These are phyloP conservation scores for Cylindrotheca fusiformis DNA, from an alignment of 108 stramenopile genomes.

Conservation along the genomic window DNA sequence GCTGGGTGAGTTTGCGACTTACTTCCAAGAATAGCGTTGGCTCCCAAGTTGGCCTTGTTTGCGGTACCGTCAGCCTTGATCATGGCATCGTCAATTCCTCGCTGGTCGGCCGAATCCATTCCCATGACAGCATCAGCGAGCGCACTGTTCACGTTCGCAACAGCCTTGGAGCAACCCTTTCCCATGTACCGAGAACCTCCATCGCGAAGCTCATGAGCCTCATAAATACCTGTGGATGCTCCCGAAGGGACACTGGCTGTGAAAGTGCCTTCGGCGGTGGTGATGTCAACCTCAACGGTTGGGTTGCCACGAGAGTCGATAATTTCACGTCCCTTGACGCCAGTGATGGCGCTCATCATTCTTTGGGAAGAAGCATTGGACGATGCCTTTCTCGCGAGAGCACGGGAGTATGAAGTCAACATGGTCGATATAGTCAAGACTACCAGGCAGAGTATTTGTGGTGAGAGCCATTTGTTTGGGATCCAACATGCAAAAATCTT, in stretches of 20 bases:
- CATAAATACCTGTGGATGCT: conserved; percentile 95
- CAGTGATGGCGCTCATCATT: conserved; percentile 78
- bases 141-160: conserved; percentile 92
- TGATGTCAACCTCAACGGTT: conserved; percentile 96
- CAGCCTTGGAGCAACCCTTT: conserved; percentile 95
- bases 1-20: conserved; percentile 26
- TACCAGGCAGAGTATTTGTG: no score
- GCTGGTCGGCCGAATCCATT: conserved; percentile 91
- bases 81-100: conserved; percentile 94
- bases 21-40: conserved; percentile 99
- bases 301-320: conserved; percentile 99
- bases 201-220: conserved; percentile 98
- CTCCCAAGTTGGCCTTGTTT: conserved; percentile 97
- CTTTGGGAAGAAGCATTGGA: conserved; percentile 23
- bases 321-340: conserved; percentile 92
- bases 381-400: conserved; percentile 19
- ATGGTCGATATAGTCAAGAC: conserved; percentile 24
- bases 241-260: conserved; percentile 95
- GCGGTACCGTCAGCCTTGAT: conserved; percentile 89
- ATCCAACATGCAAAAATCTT: no score
- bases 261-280: conserved; percentile 81
- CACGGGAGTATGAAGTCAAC: conserved; percentile 36
- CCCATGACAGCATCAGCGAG: conserved; percentile 92
- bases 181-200: conserved; percentile 97
- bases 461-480: no score